These are phyloP conservation scores for Noccaea caerulescens DNA, from an alignment of 345 rosid genomes.

Conservation along the genomic window DNA sequence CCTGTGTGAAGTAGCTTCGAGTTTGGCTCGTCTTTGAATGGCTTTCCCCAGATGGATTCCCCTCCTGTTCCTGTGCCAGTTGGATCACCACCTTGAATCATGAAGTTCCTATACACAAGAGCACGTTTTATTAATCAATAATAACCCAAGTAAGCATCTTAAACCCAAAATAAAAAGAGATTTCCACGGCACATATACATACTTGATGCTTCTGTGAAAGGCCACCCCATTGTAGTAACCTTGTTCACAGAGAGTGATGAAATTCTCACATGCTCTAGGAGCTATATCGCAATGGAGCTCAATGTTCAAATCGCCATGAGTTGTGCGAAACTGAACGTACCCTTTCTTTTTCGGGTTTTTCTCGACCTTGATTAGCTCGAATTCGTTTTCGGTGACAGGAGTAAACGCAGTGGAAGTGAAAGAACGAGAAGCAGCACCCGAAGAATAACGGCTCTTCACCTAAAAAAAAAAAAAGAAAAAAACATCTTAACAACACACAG, in stretches of 20 bases:
- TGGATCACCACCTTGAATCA: slow-evolving; percentile 99
- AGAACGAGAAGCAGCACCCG: slow-evolving; percentile 96
- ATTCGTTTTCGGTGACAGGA: slow-evolving; percentile 88
- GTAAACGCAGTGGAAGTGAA: slow-evolving; percentile 89
- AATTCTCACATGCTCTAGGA: slow-evolving; percentile 92
- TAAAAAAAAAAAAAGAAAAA: slow-evolving; percentile 23
- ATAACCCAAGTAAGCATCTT: neutral
- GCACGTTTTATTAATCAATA: neutral
- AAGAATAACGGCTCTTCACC: slow-evolving; percentile 88
- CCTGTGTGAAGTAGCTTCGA: slow-evolving; percentile 92
- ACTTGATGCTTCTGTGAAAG: slow-evolving; percentile 85
- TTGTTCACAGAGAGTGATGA: slow-evolving; percentile 79
- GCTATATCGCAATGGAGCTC: slow-evolving; percentile 93
- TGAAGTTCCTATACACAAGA: slow-evolving; percentile 64
- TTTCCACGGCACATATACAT: slow-evolving; percentile 9
- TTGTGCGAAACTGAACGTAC: slow-evolving; percentile 84
- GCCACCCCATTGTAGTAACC: slow-evolving; percentile 84
- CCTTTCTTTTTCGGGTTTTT: slow-evolving; percentile 97
- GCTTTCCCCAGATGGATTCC: slow-evolving; percentile 95
- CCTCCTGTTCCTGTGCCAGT: slow-evolving; percentile 93
- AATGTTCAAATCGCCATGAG: slow-evolving; percentile 90
- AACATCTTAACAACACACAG: slow-evolving; percentile 1
- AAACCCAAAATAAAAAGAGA: neutral
- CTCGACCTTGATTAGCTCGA: slow-evolving; percentile 82
- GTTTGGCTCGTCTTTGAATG: slow-evolving; percentile 90